Conservation (phyloP, 2,329 filamentous ascomycete species). For the Aspergillus pseudoglaucus region DNA sequence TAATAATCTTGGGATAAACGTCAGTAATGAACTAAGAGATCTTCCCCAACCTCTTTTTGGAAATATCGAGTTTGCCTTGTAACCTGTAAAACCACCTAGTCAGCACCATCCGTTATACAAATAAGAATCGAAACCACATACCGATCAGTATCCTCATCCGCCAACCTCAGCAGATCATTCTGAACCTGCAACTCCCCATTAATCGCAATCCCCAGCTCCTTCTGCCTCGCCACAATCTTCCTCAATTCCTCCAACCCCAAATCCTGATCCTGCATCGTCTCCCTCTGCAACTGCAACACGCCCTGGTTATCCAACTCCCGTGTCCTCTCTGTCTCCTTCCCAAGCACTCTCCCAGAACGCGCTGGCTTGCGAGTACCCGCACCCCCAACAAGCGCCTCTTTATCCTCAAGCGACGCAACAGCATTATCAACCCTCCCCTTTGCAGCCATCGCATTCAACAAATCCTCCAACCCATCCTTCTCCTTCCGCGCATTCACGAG, state of each 20-base stretch:
- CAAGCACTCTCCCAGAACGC: conserved; percentile 44
- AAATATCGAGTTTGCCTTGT: conserved; percentile 41
- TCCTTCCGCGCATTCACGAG: conserved; percentile 54
- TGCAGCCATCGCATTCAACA: conserved; percentile 53
- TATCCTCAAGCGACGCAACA: conserved; percentile 43
- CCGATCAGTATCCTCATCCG: conserved; percentile 54
- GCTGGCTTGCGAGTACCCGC: conserved; percentile 16
- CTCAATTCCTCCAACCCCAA: conserved; percentile 53
- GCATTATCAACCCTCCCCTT: conserved; percentile 41
- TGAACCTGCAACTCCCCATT: conserved; percentile 57
- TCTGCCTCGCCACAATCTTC: conserved; percentile 53
- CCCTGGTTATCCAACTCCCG: conserved; percentile 59
- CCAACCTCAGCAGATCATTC: conserved; percentile 53
- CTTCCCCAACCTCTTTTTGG: conserved; percentile 42
- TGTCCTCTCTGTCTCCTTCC: conserved; percentile 55
- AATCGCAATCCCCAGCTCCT: conserved; percentile 57
- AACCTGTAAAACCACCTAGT: conserved; percentile 24
- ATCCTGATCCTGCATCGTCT: conserved; percentile 58
- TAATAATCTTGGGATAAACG: not conserved
- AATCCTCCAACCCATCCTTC: conserved; percentile 54
- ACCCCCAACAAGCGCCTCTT: conserved; percentile 35
- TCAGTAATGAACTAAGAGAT: conserved; percentile 31
- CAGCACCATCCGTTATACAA: not conserved
- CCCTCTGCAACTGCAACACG: conserved; percentile 56
- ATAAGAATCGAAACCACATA: conserved; percentile 15